phyloP scores from a whole-genome alignment of 208 protist genomes.

The Leishmania turanica region DNA sequence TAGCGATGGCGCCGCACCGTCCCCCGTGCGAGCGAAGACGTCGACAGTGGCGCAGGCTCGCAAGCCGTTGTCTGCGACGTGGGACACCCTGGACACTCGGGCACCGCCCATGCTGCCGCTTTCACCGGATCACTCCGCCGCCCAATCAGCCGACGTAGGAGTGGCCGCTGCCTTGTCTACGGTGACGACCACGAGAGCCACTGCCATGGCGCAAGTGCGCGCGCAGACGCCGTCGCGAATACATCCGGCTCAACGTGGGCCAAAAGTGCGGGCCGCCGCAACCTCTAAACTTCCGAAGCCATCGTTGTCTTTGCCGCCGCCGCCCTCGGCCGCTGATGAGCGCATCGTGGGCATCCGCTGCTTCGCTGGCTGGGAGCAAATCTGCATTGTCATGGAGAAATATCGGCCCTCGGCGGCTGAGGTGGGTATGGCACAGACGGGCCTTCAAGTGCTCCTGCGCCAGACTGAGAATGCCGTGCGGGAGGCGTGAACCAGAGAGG shows the following conservation, averaged over 20 bases:
- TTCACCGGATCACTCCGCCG: background rate
- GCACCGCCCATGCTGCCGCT: background rate
- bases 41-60: background rate
- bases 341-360: slow-evolving; percentile 40
- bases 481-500: background rate
- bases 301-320: background rate
- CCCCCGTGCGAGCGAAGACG: background rate
- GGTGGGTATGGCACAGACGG: slow-evolving; percentile 38
- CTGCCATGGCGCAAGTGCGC: background rate
- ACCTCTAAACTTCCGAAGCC: no score
- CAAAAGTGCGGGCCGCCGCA: background rate
- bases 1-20: background rate
- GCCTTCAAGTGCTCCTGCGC: slow-evolving; percentile 33
- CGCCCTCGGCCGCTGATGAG: slow-evolving; percentile 1
- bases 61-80: background rate
- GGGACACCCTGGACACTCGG: background rate
- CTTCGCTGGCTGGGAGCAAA: slow-evolving; percentile 58
- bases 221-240: background rate
- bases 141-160: background rate
- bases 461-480: background rate
- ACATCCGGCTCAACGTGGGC: background rate
- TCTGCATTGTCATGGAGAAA: slow-evolving; percentile 56
- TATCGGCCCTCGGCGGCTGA: slow-evolving; percentile 37
- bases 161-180: background rate
- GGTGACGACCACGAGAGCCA: background rate